Evolutionary conservation across 805 yeast genomes (phyloP).

Genomic region (Candida xyloterini): DNA sequence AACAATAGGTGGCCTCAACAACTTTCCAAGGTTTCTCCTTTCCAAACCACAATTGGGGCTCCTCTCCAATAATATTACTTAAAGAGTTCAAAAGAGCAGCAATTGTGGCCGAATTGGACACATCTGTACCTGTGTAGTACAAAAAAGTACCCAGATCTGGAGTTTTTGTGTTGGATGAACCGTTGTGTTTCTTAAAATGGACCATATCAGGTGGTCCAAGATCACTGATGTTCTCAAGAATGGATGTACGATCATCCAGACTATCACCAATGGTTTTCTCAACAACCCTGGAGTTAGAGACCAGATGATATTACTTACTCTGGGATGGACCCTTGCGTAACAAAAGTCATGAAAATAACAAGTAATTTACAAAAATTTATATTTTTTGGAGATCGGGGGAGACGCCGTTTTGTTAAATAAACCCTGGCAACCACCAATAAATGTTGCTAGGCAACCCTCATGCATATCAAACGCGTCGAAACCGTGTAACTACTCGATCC

Average conservation of each 20-base stretch:
- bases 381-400: not conserved
- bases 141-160: constrained; percentile 67
- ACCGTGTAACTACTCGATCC: not conserved
- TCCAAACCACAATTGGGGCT: constrained; percentile 79
- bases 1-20: constrained; percentile 65
- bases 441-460: no score
- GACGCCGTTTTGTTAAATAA: no score
- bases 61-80: constrained; percentile 58
- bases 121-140: constrained; percentile 73
- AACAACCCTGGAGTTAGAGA: constrained; percentile 39
- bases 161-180: constrained; percentile 31
- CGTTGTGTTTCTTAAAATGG: constrained; percentile 41
- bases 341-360: constrained; percentile 31
- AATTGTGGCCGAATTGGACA: constrained; percentile 71
- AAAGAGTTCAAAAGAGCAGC: constrained; percentile 71
- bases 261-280: constrained; percentile 52
- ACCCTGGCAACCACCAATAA: no score
- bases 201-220: constrained; percentile 73
- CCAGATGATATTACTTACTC: constrained; percentile 39
- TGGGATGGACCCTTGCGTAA: constrained; percentile 62
- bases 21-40: constrained; percentile 68
- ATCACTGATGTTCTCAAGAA: constrained; percentile 57
- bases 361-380: constrained; percentile 6
- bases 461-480: no score
- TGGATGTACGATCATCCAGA: constrained; percentile 59